Base-by-base conservation (phyloP, 352 stramenopile species). In the Phytophthora macrochlamydospora region DNA sequence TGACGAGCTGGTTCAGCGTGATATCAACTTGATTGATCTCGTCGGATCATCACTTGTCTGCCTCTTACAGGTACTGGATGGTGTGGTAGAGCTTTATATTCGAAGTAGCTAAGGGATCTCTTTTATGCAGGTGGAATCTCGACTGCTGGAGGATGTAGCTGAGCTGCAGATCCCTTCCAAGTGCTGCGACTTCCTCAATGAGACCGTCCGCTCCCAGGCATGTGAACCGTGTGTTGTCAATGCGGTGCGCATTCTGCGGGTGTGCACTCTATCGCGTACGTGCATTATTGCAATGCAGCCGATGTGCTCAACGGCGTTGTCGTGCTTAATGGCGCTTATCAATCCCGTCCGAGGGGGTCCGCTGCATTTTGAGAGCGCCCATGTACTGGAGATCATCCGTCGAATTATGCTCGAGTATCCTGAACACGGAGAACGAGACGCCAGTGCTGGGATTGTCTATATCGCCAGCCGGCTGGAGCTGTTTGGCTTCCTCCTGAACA, bases 1-100 rank as follows among this genome's bases (percentile, higher is more conserved):
- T 59, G 78, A 93, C 32, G 83, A 82, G 32, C 78, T 80, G 37
- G 69, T 87, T 2, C 76, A 92, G 50, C 86, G 78, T 14, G 83
- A 89, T 18, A 87, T 90, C 42, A 65, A 86, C 35, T 51, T 94
- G 30, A 65, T 94, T 2, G 77, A 94, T 59, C 65, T 96, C 4
- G 81, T 93, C 7, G 87, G 85, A 4, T 87, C 86, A n/a, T 89
- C 78, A n/a, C 66, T 96, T 46, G 76, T 93, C 28, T 94, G 86
- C 43, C 71, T 80, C 1, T 42, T 92, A n/a, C 76, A 90, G 70
- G 87, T 95, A 83, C 18, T 43, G 18, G 11, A 48, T 51, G 51
- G 13, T 14, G 35, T 0, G 35, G 9, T 40, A 11, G 9, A 40
- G 35, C 4, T 30, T 65, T 31, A 67, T 11, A 4, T 14, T 7